Evolutionary conservation across 1,284 basidiomycete species (phyloP), one percentile per base, ranked within the genome.

Genomic region (Ganoderma resinaceum): DNA sequence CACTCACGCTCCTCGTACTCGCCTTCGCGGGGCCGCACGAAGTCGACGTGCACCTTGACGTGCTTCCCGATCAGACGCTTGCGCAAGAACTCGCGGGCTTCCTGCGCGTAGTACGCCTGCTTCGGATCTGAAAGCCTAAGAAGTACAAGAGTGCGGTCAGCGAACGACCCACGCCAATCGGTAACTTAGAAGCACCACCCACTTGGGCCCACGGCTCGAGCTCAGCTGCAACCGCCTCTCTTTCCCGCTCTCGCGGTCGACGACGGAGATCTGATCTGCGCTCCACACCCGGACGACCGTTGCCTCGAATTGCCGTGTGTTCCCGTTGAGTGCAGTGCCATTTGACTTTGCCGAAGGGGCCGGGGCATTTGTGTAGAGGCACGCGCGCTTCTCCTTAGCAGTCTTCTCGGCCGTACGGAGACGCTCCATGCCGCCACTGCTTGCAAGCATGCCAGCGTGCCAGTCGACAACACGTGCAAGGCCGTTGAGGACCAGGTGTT

Each of bases 391-490:
- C 74, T 96, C 94, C 80, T 96, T 97, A 26, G 96, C 97, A 20
- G 78, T 79, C 76, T 89, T 92, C 81, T 99, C 97, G 0, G 95
- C 94, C 2, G 90, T 88, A 53, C 97, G 91, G 37, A 98, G 86
- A 49, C 89, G 89, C 77, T 97, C 95, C 89, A 97, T 95, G 18
- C 89, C 91, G 38, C 94, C 92, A 70, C 86, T 84, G 69, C 86
- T 86, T 2, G 94, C 89, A 52, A 99, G 89, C 87, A 99, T 94
- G 40, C 97, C 97, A 16, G 96, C 96, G 79, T 99, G 97, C 97
- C 97, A 99, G 78, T 98, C 97, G 68, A 99, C 93, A 63, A 98
- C 89, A 68, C 95, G 92, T 14, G 97, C 97, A 3, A 99, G 85
- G 61, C 97, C 96, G 58, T 90, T 89, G 3, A 87, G 88, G 23